phyloP scores from a whole-genome alignment of 768 basidiomycete species.

The Suillus subluteus region DNA sequence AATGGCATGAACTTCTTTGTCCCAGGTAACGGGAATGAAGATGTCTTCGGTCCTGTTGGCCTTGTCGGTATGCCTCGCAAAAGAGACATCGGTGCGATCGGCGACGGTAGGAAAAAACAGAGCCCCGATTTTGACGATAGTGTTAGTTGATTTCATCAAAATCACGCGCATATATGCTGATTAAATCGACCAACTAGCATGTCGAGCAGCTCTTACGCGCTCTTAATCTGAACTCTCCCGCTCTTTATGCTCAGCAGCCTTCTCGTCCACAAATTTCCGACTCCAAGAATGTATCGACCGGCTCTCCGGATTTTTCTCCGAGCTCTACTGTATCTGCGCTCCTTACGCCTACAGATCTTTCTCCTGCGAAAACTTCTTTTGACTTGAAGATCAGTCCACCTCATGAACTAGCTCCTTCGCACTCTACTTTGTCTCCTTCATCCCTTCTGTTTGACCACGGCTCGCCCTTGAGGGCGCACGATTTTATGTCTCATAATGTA shows the following conservation, averaged over 20 bases:
- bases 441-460: constrained; percentile 51
- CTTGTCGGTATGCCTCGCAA: constrained; percentile 42
- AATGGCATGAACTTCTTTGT: constrained; percentile 24
- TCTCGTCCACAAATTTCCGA: constrained; percentile 48
- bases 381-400: constrained; percentile 58
- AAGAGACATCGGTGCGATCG: constrained; percentile 69
- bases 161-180: constrained; percentile 35
- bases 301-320: constrained; percentile 73
- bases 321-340: constrained; percentile 72
- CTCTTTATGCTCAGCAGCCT: constrained; percentile 50
- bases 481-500: constrained; percentile 30
- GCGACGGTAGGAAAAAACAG: constrained; percentile 74
- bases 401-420: constrained; percentile 46
- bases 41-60: constrained; percentile 66
- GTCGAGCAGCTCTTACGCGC: constrained; percentile 82
- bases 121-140: constrained; percentile 59
- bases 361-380: constrained; percentile 60
- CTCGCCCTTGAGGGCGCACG: constrained; percentile 37
- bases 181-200: constrained; percentile 48
- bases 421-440: constrained; percentile 36
- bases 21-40: constrained; percentile 47
- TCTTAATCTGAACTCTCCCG: constrained; percentile 79
- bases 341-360: constrained; percentile 75
- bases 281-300: constrained; percentile 41
- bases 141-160: constrained; percentile 28